Percentiles rank a stretch among this genome's conserved stretches.
Conservation (phyloP, 2,329 filamentous ascomycete genomes). For the Colletotrichum sp. region DNA sequence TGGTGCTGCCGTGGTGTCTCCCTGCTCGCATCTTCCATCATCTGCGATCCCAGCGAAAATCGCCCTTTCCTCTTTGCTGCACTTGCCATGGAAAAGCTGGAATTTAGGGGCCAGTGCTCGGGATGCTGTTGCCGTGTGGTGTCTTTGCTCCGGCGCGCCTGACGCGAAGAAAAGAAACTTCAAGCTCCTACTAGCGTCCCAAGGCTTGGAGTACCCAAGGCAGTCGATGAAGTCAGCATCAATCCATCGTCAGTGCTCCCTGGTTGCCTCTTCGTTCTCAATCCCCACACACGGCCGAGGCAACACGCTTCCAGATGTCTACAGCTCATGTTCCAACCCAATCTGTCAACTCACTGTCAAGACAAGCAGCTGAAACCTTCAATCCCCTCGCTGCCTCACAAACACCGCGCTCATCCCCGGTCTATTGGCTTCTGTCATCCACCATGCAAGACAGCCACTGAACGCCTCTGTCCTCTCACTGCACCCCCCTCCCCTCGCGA, state of each 20-base stretch:
- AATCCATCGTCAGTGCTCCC: not conserved
- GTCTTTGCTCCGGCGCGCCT: not conserved
- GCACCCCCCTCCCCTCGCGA: not conserved
- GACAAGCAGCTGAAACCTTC: not conserved
- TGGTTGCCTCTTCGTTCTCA: not conserved
- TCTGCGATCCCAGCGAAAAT: not conserved
- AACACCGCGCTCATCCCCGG: not conserved
- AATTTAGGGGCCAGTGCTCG: not conserved
- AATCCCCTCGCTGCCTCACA: not conserved
- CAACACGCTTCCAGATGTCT: not conserved
- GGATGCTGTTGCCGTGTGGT: not conserved
- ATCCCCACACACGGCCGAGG: not conserved
- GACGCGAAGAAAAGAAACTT: not conserved
- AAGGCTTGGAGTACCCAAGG: not conserved
- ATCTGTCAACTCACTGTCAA: not conserved
- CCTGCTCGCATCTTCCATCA: constrained; percentile 1
- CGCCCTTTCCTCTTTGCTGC: not conserved
- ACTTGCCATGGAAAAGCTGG: not conserved
- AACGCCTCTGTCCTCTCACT: not conserved
- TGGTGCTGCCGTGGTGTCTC: not conserved
- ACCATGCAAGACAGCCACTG: not conserved
- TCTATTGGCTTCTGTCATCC: not conserved
- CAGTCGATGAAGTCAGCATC: not conserved
- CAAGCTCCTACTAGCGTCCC: not conserved
- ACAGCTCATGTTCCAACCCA: not conserved